A percentile compares a stretch with the other conserved stretches of the same genome.
These are phyloP conservation scores for Wolfiporia cocos DNA, from an alignment of 1,284 basidiomycete species.

Conservation along the genomic window DNA sequence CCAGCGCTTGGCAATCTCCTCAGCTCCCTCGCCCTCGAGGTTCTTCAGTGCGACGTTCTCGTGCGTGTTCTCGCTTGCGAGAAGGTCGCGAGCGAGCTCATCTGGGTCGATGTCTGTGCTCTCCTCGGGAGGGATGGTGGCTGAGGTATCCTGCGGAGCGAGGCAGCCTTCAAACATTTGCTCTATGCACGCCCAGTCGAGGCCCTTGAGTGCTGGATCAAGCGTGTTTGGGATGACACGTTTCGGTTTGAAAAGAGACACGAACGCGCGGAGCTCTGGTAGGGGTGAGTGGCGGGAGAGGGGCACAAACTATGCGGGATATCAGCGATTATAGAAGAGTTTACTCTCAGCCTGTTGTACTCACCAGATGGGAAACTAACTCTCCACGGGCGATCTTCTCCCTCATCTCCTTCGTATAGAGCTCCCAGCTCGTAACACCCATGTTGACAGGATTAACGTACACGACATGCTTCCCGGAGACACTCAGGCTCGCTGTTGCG, in stretches of 20 bases:
- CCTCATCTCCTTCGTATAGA: constrained; percentile 47
- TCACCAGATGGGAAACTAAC: constrained; percentile 51
- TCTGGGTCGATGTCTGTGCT: constrained; percentile 15
- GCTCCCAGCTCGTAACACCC: constrained; percentile 51
- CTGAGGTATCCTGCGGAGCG: constrained; percentile 18
- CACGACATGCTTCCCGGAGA: constrained; percentile 50
- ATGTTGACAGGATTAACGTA: constrained; percentile 77
- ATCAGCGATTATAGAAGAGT: not conserved
- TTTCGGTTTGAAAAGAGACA: constrained; percentile 71
- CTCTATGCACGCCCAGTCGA: constrained; percentile 69
- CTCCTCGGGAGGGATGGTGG: constrained; percentile 12
- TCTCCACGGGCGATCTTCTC: constrained; percentile 38
- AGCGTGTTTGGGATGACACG: constrained; percentile 79
- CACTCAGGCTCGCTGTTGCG: not conserved
- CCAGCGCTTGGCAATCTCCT: constrained; percentile 43
- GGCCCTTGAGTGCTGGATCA: constrained; percentile 47
- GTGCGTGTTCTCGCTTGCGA: constrained; percentile 20
- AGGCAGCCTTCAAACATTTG: constrained; percentile 60
- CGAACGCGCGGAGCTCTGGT: constrained; percentile 77
- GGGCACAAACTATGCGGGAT: constrained; percentile 69
- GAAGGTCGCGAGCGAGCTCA: constrained; percentile 1
- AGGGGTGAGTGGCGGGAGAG: constrained; percentile 81
- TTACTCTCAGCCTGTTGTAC: constrained; percentile 12
- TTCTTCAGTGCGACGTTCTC: constrained; percentile 51
- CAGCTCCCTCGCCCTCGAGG: constrained; percentile 47